Percentiles rank a stretch among this genome's conserved stretches.
phyloP scores from a whole-genome alignment of 345 rosid genomes.

The Punica granatum region DNA sequence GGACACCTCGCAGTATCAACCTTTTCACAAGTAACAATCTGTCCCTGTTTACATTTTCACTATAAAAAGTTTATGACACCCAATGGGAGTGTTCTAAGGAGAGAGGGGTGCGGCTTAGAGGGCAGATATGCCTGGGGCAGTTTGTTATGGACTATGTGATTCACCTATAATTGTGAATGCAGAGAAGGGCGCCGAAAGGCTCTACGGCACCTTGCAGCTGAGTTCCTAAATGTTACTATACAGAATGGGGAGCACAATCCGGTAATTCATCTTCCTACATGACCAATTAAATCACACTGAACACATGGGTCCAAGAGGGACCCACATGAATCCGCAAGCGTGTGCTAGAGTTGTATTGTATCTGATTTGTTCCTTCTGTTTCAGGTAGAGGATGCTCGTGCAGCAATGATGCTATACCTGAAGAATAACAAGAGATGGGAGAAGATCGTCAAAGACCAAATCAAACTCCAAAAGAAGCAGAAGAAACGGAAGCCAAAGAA shows the following conservation, averaged over 20 bases:
- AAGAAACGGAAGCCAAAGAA: conserved; percentile 62
- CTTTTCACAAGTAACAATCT: conserved; percentile 58
- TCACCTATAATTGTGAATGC: conserved; percentile 15
- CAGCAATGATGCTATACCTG: conserved; percentile 83
- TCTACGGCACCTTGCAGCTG: conserved; percentile 70
- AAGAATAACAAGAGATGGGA: conserved; percentile 73
- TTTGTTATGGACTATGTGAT: background rate
- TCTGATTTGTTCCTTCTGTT: background rate
- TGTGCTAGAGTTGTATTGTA: background rate
- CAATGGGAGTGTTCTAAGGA: too few species aligned
- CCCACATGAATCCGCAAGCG: background rate
- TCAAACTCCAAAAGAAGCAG: conserved; percentile 46
- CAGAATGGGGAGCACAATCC: conserved; percentile 96
- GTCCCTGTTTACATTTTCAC: background rate
- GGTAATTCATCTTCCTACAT: conserved; percentile 34
- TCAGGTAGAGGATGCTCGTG: conserved; percentile 82
- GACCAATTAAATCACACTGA: background rate
- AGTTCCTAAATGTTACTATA: conserved; percentile 75
- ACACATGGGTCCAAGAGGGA: too few species aligned
- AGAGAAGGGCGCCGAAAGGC: conserved; percentile 64
- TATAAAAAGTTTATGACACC: background rate
- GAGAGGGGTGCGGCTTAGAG: background rate
- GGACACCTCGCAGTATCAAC: conserved; percentile 75
- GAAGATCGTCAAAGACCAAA: conserved; percentile 50
- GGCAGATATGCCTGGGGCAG: background rate